Evolutionary conservation across 345 rosid genomes (phyloP).

Genomic region (Citrus unshiu): DNA sequence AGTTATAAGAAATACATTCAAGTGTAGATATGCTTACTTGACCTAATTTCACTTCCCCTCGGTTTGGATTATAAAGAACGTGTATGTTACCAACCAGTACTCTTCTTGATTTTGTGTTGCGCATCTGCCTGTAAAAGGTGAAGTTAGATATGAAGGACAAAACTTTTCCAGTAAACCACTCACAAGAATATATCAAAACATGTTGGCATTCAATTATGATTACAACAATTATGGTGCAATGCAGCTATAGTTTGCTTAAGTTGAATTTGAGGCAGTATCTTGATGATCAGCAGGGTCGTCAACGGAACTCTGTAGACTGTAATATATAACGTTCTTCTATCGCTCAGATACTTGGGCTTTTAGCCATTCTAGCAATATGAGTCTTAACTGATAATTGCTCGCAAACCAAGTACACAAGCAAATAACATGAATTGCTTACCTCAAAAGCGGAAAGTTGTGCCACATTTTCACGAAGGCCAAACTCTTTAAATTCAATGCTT

Average conservation of each 20-base stretch:
- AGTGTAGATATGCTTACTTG: slow-evolving; percentile 50
- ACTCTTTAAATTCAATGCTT: slow-evolving; percentile 59
- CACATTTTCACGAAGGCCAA: slow-evolving; percentile 73
- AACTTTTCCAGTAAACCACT: slow-evolving; percentile 4
- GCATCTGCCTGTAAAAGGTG: slow-evolving; percentile 44
- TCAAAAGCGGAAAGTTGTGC: slow-evolving; percentile 75
- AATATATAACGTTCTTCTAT: neutral
- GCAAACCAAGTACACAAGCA: neutral
- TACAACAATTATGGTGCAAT: neutral
- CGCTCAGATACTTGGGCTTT: too few relatives aligned
- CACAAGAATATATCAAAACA: neutral
- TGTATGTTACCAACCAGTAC: slow-evolving; percentile 69
- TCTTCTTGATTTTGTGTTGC: slow-evolving; percentile 47
- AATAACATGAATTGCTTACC: slow-evolving; percentile 36
- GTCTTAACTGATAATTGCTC: neutral
- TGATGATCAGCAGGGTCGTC: neutral
- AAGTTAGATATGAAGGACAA: slow-evolving; percentile 34
- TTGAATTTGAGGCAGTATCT: neutral
- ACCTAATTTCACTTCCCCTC: slow-evolving; percentile 79
- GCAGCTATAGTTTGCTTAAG: neutral
- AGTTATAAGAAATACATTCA: neutral
- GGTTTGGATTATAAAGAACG: slow-evolving; percentile 59
- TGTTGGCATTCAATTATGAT: neutral
- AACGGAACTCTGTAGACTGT: neutral
- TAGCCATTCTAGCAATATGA: neutral